These are phyloP conservation scores for Mycena galericulata DNA, from an alignment of 768 basidiomycete species.

Conservation along the genomic window DNA sequence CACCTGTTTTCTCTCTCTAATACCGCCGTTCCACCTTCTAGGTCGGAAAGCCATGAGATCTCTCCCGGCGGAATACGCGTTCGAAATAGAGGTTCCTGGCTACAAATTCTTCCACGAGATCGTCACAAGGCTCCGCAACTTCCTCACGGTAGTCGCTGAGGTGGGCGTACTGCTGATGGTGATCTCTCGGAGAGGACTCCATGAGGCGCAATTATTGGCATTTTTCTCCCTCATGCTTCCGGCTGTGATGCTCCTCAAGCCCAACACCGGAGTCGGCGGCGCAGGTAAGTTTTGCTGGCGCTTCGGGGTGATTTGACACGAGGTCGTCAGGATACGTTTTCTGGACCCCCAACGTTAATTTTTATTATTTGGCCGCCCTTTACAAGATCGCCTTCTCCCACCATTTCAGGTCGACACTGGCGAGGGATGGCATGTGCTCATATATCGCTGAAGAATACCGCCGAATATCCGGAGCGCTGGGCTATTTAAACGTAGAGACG, in stretches of 20 bases:
- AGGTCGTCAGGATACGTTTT: conserved; percentile 26
- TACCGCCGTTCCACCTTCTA: conserved; percentile 17
- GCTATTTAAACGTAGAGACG: conserved; percentile 27
- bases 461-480: conserved; percentile 36
- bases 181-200: conserved; percentile 28
- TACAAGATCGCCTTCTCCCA: conserved; percentile 42
- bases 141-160: conserved; percentile 25
- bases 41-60: conserved; percentile 13
- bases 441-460: conserved; percentile 38
- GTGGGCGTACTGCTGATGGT: conserved; percentile 22
- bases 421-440: conserved; percentile 32
- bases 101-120: conserved; percentile 29
- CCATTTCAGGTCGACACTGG: conserved; percentile 39
- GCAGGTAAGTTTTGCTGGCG: conserved; percentile 49
- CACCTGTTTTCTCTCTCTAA: neutral
- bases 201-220: conserved; percentile 41
- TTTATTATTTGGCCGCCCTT: conserved; percentile 42
- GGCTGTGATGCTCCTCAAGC: conserved; percentile 46
- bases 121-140: conserved; percentile 20
- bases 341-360: conserved; percentile 40
- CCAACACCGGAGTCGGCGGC: conserved; percentile 49
- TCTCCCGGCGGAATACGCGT: conserved; percentile 22
- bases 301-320: conserved; percentile 47
- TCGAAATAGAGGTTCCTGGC: conserved; percentile 21
- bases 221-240: conserved; percentile 45